A percentile compares a stretch with the other conserved stretches of the same genome.
Conservation (phyloP, 371 early-diverging fungal genomes). For the Mortierella sp. region DNA sequence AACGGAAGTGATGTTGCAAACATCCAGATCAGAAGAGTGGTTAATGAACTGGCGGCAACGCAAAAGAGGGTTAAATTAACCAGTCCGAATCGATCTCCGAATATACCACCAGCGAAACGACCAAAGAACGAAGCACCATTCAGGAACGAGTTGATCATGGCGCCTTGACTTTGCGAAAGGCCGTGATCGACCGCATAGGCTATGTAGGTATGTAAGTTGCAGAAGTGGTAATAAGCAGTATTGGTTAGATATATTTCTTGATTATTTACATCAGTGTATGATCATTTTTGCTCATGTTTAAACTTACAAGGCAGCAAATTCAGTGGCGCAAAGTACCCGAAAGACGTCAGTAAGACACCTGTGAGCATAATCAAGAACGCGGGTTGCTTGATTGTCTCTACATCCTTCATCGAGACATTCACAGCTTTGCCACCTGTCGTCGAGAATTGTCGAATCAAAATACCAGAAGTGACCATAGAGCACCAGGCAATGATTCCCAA, state of each 20-base stretch:
- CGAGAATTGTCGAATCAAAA: slow-evolving; percentile 57
- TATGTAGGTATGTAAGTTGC: slow-evolving; percentile 39
- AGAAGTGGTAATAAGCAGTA: slow-evolving; percentile 17
- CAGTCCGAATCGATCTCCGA: slow-evolving; percentile 60
- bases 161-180: slow-evolving; percentile 41
- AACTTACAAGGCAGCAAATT: slow-evolving; percentile 53
- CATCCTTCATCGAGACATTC: slow-evolving; percentile 33
- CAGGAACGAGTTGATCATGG: slow-evolving; percentile 60
- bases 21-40: slow-evolving; percentile 75
- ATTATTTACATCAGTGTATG: not conserved
- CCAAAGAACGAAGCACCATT: slow-evolving; percentile 67
- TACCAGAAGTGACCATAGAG: slow-evolving; percentile 29
- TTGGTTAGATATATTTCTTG: not conserved
- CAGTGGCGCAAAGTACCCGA: slow-evolving; percentile 54
- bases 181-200: slow-evolving; percentile 56
- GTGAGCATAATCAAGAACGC: slow-evolving; percentile 51
- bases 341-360: slow-evolving; percentile 59
- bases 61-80: slow-evolving; percentile 63
- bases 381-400: slow-evolving; percentile 33
- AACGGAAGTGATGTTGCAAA: slow-evolving; percentile 62
- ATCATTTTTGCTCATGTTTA: not conserved
- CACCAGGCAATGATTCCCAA: slow-evolving; percentile 55
- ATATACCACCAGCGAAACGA: slow-evolving; percentile 57
- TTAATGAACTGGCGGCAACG: slow-evolving; percentile 58
- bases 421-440: slow-evolving; percentile 29